phyloP scores from a whole-genome alignment of 2,329 filamentous ascomycete genomes.

The Colletotrichum lupini region DNA sequence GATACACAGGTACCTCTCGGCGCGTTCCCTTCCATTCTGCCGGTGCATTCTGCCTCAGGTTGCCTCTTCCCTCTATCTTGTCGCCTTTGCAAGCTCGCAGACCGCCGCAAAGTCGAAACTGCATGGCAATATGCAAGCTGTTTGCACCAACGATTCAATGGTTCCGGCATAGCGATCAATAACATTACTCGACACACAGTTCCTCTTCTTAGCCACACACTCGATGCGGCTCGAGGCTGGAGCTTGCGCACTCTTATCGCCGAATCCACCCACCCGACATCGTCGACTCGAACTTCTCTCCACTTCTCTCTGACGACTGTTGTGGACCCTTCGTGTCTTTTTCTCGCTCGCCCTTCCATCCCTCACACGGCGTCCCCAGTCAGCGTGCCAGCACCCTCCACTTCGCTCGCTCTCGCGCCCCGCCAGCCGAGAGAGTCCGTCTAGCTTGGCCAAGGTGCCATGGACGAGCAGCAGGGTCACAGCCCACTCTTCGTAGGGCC shows the following conservation, averaged over 20 bases:
- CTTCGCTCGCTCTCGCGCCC: background rate
- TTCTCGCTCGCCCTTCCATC: background rate
- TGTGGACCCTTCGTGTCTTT: constrained; percentile 33
- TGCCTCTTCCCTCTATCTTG: background rate
- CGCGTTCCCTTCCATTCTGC: background rate
- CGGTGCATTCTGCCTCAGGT: background rate
- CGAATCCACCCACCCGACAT: constrained; percentile 19
- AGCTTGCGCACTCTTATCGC: constrained; percentile 4
- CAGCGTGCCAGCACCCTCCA: background rate
- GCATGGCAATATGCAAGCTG: background rate
- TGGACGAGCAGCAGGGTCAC: background rate
- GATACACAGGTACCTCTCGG: background rate
- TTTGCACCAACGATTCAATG: background rate
- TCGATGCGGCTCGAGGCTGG: background rate
- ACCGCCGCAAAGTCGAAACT: too few relatives aligned
- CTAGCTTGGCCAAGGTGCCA: constrained; percentile 4
- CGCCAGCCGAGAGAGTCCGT: constrained; percentile 12
- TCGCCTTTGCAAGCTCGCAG: background rate
- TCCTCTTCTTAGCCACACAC: background rate
- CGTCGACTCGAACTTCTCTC: constrained; percentile 16
- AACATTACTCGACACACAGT: too few relatives aligned
- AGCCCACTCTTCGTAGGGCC: background rate
- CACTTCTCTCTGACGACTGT: constrained; percentile 32
- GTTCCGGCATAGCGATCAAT: too few relatives aligned
- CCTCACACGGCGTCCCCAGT: too few relatives aligned